phyloP scores from a whole-genome alignment of 768 basidiomycete genomes.

The Fistulinella prunicolor region DNA sequence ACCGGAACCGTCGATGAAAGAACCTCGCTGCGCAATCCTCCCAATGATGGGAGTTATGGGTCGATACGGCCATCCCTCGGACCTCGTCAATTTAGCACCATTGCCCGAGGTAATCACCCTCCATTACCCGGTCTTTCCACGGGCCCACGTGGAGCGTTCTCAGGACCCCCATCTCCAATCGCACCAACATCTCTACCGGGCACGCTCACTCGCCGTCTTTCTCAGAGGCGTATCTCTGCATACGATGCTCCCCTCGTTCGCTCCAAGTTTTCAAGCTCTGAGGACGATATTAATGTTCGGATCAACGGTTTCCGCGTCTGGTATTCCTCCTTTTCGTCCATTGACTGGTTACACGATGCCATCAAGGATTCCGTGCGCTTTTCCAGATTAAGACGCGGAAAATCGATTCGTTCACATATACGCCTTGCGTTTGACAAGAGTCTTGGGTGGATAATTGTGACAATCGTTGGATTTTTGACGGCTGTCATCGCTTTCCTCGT shows the following conservation, averaged over 20 bases:
- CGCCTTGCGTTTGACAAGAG: slow-evolving; percentile 69
- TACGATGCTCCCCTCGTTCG: slow-evolving; percentile 54
- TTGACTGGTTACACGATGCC: slow-evolving; percentile 96
- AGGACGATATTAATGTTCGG: slow-evolving; percentile 54
- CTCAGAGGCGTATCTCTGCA: slow-evolving; percentile 66
- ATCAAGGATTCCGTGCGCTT: slow-evolving; percentile 91
- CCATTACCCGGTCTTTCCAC: slow-evolving; percentile 34
- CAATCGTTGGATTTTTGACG: slow-evolving; percentile 81
- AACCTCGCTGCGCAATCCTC: slow-evolving; percentile 32
- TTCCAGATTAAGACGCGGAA: slow-evolving; percentile 64
- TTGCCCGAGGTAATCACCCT: slow-evolving; percentile 36
- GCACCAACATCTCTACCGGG: slow-evolving; percentile 30
- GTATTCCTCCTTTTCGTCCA: slow-evolving; percentile 87
- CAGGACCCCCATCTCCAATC: slow-evolving; percentile 36
- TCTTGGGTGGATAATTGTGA: slow-evolving; percentile 87
- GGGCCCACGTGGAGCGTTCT: slow-evolving; percentile 33
- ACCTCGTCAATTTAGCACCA: slow-evolving; percentile 27
- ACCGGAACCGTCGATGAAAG: slow-evolving; percentile 29
- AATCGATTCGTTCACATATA: slow-evolving; percentile 64
- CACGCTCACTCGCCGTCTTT: slow-evolving; percentile 38
- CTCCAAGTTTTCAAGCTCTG: slow-evolving; percentile 33
- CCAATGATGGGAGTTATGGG: slow-evolving; percentile 50
- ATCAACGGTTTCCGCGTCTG: slow-evolving; percentile 82
- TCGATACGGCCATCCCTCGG: slow-evolving; percentile 38
- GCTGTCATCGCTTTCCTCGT: slow-evolving; percentile 86